Evolutionary conservation across 495 filamentous ascomycete species (phyloP).

Genomic region (Penicillium simplicissimum): DNA sequence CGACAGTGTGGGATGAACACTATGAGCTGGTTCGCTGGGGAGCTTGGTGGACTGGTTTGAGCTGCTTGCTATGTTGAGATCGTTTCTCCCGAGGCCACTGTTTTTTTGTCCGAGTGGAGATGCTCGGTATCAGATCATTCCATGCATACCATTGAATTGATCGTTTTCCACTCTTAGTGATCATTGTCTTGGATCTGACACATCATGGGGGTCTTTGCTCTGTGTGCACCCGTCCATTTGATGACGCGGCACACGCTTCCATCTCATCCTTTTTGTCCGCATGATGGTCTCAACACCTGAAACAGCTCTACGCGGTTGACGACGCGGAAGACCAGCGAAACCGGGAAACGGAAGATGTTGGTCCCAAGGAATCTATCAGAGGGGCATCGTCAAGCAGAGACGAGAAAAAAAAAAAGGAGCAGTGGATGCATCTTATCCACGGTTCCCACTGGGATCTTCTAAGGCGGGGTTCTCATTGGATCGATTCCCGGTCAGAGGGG

Average conservation of each 20-base stretch:
- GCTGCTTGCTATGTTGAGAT: neutral
- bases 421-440: constrained; percentile 9
- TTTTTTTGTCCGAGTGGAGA: constrained; percentile 9
- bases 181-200: constrained; percentile 23
- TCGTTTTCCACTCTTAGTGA: neutral
- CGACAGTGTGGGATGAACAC: neutral
- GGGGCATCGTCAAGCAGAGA: neutral
- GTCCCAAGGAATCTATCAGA: neutral
- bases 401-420: neutral
- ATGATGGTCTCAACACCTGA: neutral
- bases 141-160: neutral
- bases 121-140: constrained; percentile 22
- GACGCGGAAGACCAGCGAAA: constrained; percentile 1
- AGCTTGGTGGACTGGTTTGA: neutral
- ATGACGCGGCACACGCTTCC: constrained; percentile 10
- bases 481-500: constrained; percentile 22
- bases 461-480: constrained; percentile 17
- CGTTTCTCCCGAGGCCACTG: neutral
- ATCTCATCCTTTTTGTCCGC: neutral
- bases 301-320: constrained; percentile 2
- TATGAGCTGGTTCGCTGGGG: neutral
- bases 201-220: constrained; percentile 6
- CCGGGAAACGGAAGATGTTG: neutral
- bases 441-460: constrained; percentile 22
- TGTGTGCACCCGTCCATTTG: neutral